Base-by-base conservation (phyloP, 208 protist genomes). In the Trypanosomatidae sp. region DNA sequence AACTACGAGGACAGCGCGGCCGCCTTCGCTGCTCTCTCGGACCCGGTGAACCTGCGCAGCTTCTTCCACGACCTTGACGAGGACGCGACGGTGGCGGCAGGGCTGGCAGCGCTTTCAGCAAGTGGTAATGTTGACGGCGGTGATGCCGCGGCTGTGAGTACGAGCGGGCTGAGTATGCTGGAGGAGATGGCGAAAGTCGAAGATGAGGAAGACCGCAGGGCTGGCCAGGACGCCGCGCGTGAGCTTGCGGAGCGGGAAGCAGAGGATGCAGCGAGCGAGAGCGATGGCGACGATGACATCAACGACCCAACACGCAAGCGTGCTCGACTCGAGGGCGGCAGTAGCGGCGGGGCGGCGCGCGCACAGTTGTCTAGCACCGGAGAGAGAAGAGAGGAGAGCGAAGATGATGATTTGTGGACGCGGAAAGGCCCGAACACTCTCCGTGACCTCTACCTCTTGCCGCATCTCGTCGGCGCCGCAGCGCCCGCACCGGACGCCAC, bases 51-150 rank as follows among this genome's bases (percentile, higher is more conserved):
- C 64, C 82, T 96, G 17, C 87, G 91, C 64, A 92, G 86, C 66
- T 96, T 96, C 75, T 96, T 96, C 68, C 90, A 96, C 73, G 89
- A 94, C 56, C 69, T 93, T 2, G 92, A 96, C 71, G 92, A 96
- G 78, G 92, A 96, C 66, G 88, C 86, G 22, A 90, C 84, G 10
- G 75, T 92, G 56, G 52, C 75, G 39, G 68, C 17, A 10, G 65
- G 56, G 52, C 17, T 17, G 66, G 0, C 22, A 30, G 15, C n/a
- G 53, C 1, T 22, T 0, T 17, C 39, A n/a, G n/a, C n/a, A n/a
- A n/a, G n/a, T n/a, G n/a, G n/a, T 0, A 43, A 5, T 2, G 39
- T 8, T 41, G 25, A 39, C 25, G 25, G 19, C 0, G n/a, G n/a
- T n/a, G 50, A 10, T 25, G 15, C 17, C 10, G 66, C 3, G 5